phyloP scores from a whole-genome alignment of 176 grass and related monocot species.

The Pharus latifolius region DNA sequence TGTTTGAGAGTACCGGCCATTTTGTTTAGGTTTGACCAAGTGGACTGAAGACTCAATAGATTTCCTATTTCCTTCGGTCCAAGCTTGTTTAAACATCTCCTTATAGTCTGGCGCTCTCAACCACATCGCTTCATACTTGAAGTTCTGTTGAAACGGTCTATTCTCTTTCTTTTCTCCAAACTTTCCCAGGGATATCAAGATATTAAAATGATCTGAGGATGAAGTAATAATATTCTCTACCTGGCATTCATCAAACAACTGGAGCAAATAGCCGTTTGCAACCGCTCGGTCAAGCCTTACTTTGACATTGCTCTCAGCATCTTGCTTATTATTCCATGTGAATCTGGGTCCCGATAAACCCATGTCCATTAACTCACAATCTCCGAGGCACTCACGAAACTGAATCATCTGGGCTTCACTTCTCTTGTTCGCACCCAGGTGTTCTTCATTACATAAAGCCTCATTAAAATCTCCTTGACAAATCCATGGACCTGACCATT shows the following conservation, averaged over 20 bases:
- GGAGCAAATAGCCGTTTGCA: background rate
- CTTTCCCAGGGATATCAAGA: background rate
- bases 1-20: background rate
- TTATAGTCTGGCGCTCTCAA: background rate
- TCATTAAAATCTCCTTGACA: background rate
- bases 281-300: background rate
- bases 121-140: background rate
- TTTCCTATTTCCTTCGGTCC: background rate
- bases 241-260: background rate
- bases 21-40: background rate
- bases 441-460: background rate
- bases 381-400: background rate
- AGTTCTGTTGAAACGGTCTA: background rate
- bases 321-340: background rate
- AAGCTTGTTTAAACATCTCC: background rate
- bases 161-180: no score
- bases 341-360: background rate
- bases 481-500: background rate
- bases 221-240: background rate
- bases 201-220: background rate
- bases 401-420: background rate
- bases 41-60: background rate
- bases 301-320: background rate
- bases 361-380: background rate
- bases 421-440: background rate